Evolutionary conservation across 2,329 filamentous ascomycete species (phyloP).

Genomic region (Lasiodiplodia theobromae): DNA sequence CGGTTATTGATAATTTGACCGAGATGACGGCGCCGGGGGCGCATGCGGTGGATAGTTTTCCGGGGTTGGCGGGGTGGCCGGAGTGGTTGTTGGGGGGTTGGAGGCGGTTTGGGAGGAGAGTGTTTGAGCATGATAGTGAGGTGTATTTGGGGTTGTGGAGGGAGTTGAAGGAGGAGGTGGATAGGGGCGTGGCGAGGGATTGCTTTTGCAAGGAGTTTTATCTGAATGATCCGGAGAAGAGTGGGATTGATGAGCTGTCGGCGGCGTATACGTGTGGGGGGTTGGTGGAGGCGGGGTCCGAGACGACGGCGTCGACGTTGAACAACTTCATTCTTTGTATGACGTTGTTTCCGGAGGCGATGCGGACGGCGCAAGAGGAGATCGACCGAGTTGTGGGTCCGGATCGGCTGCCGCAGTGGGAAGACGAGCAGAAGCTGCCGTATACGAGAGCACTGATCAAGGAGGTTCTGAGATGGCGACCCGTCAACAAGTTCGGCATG

Average conservation of each 20-base stretch:
- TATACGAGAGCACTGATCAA: slow-evolving; percentile 41
- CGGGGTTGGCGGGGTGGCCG: slow-evolving; percentile 40
- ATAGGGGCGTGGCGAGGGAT: slow-evolving; percentile 42
- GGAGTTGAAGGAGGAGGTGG: slow-evolving; percentile 44
- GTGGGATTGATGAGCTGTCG: slow-evolving; percentile 40
- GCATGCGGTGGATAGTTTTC: slow-evolving; percentile 44
- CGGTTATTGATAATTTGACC: slow-evolving; percentile 34
- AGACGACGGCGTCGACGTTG: slow-evolving; percentile 33
- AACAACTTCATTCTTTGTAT: slow-evolving; percentile 35
- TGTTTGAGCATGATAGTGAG: slow-evolving; percentile 45
- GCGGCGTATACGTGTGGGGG: neutral
- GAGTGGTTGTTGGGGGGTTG: slow-evolving; percentile 43
- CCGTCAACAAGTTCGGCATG: slow-evolving; percentile 49
- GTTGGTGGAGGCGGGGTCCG: slow-evolving; percentile 45
- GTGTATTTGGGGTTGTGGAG: slow-evolving; percentile 48
- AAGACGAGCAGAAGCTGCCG: slow-evolving; percentile 38
- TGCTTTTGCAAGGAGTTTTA: slow-evolving; percentile 41
- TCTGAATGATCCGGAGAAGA: slow-evolving; percentile 40
- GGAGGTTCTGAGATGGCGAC: slow-evolving; percentile 41
- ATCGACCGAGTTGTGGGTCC: slow-evolving; percentile 36
- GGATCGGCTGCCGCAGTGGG: slow-evolving; percentile 34
- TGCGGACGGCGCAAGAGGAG: slow-evolving; percentile 34
- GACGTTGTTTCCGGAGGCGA: slow-evolving; percentile 32
- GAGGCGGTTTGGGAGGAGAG: slow-evolving; percentile 41
- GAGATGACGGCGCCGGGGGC: slow-evolving; percentile 41